Percentiles rank a stretch among this genome's conserved stretches.
phyloP scores from a whole-genome alignment of 139 green algal species.

The Chlorella sorokiniana region DNA sequence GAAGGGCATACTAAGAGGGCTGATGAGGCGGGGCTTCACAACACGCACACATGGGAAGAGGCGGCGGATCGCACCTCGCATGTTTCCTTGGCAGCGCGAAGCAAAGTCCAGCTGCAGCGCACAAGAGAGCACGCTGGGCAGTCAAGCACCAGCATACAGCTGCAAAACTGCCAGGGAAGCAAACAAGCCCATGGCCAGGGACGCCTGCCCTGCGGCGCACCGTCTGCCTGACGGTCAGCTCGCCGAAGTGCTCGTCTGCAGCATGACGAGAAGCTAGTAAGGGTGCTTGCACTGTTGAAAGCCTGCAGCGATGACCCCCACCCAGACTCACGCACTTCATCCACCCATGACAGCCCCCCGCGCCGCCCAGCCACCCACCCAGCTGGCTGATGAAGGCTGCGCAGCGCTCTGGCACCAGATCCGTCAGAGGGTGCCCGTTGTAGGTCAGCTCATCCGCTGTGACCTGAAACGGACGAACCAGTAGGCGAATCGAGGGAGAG shows the following conservation, averaged over 20 bases:
- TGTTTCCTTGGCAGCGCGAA: conserved; percentile 28
- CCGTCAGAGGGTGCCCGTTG: conserved; percentile 46
- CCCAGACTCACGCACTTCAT: background rate
- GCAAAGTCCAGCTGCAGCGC: conserved; percentile 60
- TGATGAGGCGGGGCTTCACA: background rate
- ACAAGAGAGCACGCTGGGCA: no score
- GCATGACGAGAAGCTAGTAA: background rate
- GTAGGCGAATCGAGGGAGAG: background rate
- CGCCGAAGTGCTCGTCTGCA: conserved; percentile 47
- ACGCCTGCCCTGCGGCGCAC: no score
- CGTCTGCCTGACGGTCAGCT: conserved; percentile 60
- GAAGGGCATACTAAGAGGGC: background rate
- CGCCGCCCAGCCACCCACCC: background rate
- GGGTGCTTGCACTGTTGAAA: no score
- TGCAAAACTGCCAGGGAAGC: no score
- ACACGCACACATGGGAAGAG: background rate
- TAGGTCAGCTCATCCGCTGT: conserved; percentile 41
- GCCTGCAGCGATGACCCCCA: background rate
- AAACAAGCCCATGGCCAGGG: no score
- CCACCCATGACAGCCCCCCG: background rate
- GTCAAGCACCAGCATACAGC: no score
- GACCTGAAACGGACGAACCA: conserved; percentile 23
- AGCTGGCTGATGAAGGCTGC: conserved; percentile 61
- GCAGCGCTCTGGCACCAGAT: conserved; percentile 43
- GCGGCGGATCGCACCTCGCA: background rate